phyloP scores from a whole-genome alignment of 805 yeast genomes.

The Blastobotrys americana region DNA sequence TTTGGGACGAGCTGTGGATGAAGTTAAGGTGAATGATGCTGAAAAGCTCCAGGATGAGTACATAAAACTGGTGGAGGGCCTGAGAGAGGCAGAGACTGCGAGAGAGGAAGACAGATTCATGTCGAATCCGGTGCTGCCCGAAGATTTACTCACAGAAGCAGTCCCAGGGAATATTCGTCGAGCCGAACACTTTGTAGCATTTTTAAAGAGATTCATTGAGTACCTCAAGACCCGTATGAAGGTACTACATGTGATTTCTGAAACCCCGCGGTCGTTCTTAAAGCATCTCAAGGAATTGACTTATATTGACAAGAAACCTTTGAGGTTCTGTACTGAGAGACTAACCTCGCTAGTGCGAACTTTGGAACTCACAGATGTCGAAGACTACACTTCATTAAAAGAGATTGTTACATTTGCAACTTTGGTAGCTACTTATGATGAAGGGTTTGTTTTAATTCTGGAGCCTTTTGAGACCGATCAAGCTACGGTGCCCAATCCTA shows the following conservation, averaged over 20 bases:
- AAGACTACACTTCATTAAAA: conserved; percentile 85
- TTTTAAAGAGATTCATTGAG: conserved; percentile 85
- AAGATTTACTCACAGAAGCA: conserved; percentile 82
- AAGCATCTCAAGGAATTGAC: conserved; percentile 92
- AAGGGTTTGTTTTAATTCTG: conserved; percentile 81
- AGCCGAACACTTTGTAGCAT: conserved; percentile 95
- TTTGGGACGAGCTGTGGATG: conserved; percentile 73
- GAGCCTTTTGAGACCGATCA: conserved; percentile 96
- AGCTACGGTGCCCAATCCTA: conserved; percentile 95
- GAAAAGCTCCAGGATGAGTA: conserved; percentile 83
- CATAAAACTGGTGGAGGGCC: conserved; percentile 81
- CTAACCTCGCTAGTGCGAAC: conserved; percentile 83
- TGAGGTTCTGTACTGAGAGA: conserved; percentile 87
- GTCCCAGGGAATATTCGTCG: conserved; percentile 95
- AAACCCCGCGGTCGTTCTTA: conserved; percentile 87
- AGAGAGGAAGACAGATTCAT: conserved; percentile 60
- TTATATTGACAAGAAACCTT: conserved; percentile 85
- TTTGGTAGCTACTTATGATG: conserved; percentile 86
- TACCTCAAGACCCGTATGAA: conserved; percentile 96
- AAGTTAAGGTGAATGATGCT: conserved; percentile 75
- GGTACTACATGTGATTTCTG: conserved; percentile 94
- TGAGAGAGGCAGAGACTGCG: conserved; percentile 70
- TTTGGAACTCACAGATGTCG: conserved; percentile 77
- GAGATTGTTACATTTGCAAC: conserved; percentile 98
- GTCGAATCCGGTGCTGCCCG: conserved; percentile 81